Evolutionary conservation across 305 asterid species (phyloP), one percentile per base, ranked within the genome.

Genomic region (Rubia tinctorum): DNA sequence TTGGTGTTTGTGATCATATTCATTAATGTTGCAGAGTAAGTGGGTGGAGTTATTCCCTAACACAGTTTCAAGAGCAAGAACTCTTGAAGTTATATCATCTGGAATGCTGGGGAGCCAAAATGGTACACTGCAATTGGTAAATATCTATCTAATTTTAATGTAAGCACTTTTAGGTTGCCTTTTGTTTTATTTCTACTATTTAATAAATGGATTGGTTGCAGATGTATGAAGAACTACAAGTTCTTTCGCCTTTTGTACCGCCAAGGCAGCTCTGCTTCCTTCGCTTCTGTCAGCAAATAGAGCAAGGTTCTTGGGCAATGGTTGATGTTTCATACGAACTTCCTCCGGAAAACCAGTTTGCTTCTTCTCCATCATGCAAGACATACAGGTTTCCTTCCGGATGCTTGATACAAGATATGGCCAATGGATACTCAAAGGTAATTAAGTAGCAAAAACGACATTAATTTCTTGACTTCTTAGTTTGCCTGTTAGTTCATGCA

Each of bases 401-500:
- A 37, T 95, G 99, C 77, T 76, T 93, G 79, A 89, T 95, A 10
- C 96, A 91, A 82, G 98, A 95, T 76, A 87, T 95, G 96, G 97
- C 99, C 65, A 92, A 95, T 86, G 99, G 99, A 59, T 91, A 91
- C 83, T 92, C 99, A 23, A 92, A 91, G 97, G 99, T 94, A 68
- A 73, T 51, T 53, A 53, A 37, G 25, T 9, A 13, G 20, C 10
- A 20, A 12, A 2, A 18, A 37, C 4, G 37, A 30, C 15, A 58
- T 43, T 1, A 49, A 39, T 34, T 23, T 30, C 49, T 14, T 58
- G 42, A 27, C 8, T 20, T 59, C 9, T 58, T 55, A 39, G 17
- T 40, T 27, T 3, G 55, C 13, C 13, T 49, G 55, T 49, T 49
- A 47, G 53, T 47, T 14, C 6, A 5, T 49, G 55, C 55, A 49